Base-by-base conservation (phyloP, 768 basidiomycete species). In the Phlebiopsis flavidoalba region DNA sequence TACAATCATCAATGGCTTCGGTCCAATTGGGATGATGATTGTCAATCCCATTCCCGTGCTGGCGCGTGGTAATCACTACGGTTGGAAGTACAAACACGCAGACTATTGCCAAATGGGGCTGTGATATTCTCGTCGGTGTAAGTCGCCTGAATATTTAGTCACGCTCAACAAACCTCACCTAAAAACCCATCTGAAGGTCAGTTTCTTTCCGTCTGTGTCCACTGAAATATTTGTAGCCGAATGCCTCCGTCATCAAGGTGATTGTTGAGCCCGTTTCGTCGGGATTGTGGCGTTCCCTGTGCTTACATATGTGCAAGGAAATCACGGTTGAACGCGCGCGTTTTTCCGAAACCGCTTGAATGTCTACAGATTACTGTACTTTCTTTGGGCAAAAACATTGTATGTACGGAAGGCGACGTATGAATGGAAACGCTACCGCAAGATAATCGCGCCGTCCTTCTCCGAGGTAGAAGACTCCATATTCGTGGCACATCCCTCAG, bases 381-480 rank as follows among this genome's bases (percentile, higher is more conserved):
- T 75, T 84, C 59, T 88, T 80, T 66, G 87, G 87, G 6, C 66
- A 66, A 6, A n/a, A 90, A 88, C 63, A 83, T 88, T 47, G 79
- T 89, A 15, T 79, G 77, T 1, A 82, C 83, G 0, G 87, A 88
- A 64, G 83, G 81, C 21, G 80, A 83, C n/a, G n/a, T n/a, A n/a
- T 4, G 77, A 83, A 60, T 89, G 86, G 86, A 86, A 86, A 69
- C 79, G 79, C 33, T 85, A 85, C 63, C 72, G 86, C 52, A 85
- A 83, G 68, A 79, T 88, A 43, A 73, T 80, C n/a, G 83, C 83
- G 1, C 85, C 86, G n/a, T 80, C 84, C 0, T 88, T 88, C 68
- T 83, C 83, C 6, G 85, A 86, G 69, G 84, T 84, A 21, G n/a
- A 24, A 17, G 21, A 14, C n/a, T 6, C 21, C 31, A 33, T 53